These are phyloP conservation scores for Saccharomycopsis sp. DNA, from an alignment of 805 yeast species.

Conservation along the genomic window DNA sequence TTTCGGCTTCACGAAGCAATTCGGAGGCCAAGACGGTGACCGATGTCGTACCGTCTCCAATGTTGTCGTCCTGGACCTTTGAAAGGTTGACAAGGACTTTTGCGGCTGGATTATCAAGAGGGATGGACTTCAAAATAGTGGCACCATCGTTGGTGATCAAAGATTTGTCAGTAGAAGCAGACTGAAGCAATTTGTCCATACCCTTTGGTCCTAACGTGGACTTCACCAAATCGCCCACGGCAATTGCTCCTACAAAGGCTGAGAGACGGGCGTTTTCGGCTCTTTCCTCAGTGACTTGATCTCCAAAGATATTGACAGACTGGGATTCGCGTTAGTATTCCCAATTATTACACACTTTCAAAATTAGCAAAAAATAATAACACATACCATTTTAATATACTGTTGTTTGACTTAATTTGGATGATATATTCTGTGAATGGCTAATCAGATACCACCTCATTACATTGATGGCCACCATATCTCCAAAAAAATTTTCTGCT, in stretches of 20 bases:
- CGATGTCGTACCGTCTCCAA: constrained; percentile 97
- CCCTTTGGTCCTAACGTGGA: constrained; percentile 97
- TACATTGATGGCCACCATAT: not conserved
- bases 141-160: constrained; percentile 98
- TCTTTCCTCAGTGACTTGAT: constrained; percentile 94
- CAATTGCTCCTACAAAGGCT: constrained; percentile 97
- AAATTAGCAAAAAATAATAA: no score
- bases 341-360: no score
- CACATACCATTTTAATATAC: not conserved
- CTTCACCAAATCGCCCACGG: constrained; percentile 91
- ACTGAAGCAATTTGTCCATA: constrained; percentile 91
- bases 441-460: not conserved
- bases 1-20: constrained; percentile 88
- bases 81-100: constrained; percentile 90
- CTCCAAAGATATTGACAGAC: constrained; percentile 94
- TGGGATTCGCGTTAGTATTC: not conserved
- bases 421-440: no score
- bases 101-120: constrained; percentile 96
- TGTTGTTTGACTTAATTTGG: not conserved
- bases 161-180: constrained; percentile 71
- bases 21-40: constrained; percentile 91
- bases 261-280: constrained; percentile 98
- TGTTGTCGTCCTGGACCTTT: constrained; percentile 96
- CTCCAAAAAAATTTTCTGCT: not conserved
- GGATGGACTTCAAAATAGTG: constrained; percentile 87